Evolutionary conservation across 306 rosid genomes (phyloP), one percentile per base, ranked within the genome.

Genomic region (Lupinus albus): DNA sequence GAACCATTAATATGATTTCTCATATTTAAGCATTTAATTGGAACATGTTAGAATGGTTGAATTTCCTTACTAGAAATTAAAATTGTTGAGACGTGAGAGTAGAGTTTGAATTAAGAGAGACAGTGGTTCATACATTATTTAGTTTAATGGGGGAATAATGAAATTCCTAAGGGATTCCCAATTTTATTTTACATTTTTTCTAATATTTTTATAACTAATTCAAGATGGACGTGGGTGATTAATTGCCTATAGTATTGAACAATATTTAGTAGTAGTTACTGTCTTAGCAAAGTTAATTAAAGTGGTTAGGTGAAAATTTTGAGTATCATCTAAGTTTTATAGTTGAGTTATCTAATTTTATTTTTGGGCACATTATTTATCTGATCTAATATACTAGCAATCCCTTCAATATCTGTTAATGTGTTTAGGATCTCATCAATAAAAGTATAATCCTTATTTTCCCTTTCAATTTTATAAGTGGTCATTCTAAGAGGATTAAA

Each of bases 391-490:
- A 20, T 20, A 21, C 3, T 21, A 21, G 1, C 3, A 21, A 21
- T 1, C 28, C 28, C 3, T 32, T 20, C 45, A 70, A 35, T 44
- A 17, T 14, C 48, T n/a, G 4, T n/a, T 16, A 39, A 8, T 13
- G 53, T 50, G 63, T 21, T 61, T 44, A 52, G 59, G 55, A 45
- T 74, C 18, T 45, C 44, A 5, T 0, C 41, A 13, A 65, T 66
- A 12, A 47, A 35, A 56, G 17, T 47, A 35, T 46, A 54, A 41
- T 54, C 54, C 64, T 32, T 10, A 6, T 47, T 47, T 28, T 2
- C 3, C 8, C 30, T 30, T 21, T 1, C 30, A 21, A 21, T 0
- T 21, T 21, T 21, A 21, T 21, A 21, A 21, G 3, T 21, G 3
- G 28, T 21, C 3, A 21, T 21, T 3, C 28, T 25, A 5, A 42